Base-by-base conservation (phyloP, 2,329 filamentous ascomycete species). In the Botrytis elliptica region DNA sequence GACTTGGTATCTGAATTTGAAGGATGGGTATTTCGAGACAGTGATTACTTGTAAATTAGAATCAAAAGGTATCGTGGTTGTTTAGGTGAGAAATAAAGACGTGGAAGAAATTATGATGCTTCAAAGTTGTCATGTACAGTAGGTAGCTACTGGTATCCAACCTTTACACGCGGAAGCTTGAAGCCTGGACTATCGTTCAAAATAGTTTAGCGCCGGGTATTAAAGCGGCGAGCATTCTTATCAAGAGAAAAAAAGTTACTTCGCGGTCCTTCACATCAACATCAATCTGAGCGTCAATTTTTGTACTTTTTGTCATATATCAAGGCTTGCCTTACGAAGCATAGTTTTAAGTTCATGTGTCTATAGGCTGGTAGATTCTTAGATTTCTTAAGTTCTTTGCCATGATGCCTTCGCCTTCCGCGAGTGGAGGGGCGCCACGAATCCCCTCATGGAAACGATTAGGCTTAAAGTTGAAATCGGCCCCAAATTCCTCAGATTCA, bases 381-480 rank as follows among this genome's bases (percentile, higher is more conserved):
- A 72, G 12, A 59, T 33, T 69, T 49, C 33, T 55, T 14, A 29
- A 33, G 29, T 14, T 42, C 49, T 69, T 72, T 42, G 44, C 62
- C 46, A 78, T 79, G 77, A 78, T 76, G 46, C 75, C 78, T 75
- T 76, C 74, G n/a, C 36, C 42, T 36, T 60, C 75, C 49, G 71
- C 72, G 66, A 74, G 74, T 73, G 52, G 73, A 38, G 40, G 74
- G 20, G 64, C 67, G n/a, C 69, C 76, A 77, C 77, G 79, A 77
- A 81, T 87, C 66, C 88, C 89, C 46, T 88, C 88, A 75, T 90
- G 88, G 88, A 89, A 89, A 80, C 84, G 86, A 79, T 82, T 90
- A 72, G 88, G 88, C 52, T 83, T 90, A 75, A 89, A 89, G 82
- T 83, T 89, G 77, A 90, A 89, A 80, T 85, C 85, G 79, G 84